Evolutionary conservation across 441 rosid genomes (phyloP).

Genomic region (Erodium texanum): DNA sequence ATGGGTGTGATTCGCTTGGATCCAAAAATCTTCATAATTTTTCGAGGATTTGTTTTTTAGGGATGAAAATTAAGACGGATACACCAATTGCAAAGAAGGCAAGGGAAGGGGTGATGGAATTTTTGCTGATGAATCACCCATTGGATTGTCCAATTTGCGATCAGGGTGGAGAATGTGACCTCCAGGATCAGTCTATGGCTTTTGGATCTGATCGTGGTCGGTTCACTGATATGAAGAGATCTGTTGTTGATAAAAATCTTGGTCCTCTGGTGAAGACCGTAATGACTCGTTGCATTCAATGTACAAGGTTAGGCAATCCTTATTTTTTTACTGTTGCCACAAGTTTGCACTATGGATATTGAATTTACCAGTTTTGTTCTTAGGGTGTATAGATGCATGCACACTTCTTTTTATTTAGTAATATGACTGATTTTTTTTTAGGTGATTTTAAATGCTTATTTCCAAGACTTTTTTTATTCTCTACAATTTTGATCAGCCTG

Average conservation of each 20-base stretch:
- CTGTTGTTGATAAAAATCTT: constrained; percentile 93
- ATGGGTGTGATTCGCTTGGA: neutral
- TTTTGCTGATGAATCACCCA: constrained; percentile 91
- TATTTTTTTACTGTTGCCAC: neutral
- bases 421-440: neutral
- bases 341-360: neutral
- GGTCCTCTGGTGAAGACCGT: constrained; percentile 98
- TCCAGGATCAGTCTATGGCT: constrained; percentile 98
- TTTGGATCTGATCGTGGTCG: constrained; percentile 97
- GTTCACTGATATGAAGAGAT: constrained; percentile 87
- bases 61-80: constrained; percentile 95
- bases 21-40: constrained; percentile 8
- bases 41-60: constrained; percentile 24
- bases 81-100: constrained; percentile 94
- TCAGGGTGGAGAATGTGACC: constrained; percentile 98
- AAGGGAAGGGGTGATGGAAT: constrained; percentile 95
- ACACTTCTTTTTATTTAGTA: neutral
- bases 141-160: constrained; percentile 97
- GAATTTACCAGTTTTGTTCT: neutral
- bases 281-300: constrained; percentile 97
- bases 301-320: constrained; percentile 59
- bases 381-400: neutral
- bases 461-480: neutral
- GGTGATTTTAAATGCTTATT: neutral
- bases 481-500: neutral